Conservation (phyloP, 2,329 filamentous ascomycete genomes). For the Cordyceps cateniannulata region DNA sequence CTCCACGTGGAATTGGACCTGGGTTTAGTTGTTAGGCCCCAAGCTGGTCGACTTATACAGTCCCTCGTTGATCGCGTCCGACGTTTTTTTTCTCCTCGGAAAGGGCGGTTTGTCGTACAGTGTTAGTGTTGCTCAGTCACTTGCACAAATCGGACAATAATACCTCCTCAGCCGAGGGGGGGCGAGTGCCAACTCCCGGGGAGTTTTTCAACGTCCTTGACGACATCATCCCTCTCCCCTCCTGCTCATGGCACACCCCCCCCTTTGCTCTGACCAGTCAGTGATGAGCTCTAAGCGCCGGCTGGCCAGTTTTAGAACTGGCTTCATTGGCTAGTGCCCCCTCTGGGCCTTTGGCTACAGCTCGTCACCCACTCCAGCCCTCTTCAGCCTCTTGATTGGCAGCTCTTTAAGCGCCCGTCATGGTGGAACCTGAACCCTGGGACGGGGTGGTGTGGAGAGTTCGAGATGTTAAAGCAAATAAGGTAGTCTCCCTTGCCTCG, state of each 20-base stretch:
- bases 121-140: not conserved
- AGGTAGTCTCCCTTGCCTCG: not conserved
- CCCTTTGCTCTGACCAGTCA: not conserved
- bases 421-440: conserved; percentile 10
- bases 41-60: too few species aligned
- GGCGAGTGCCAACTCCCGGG: too few species aligned
- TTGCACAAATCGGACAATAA: not conserved
- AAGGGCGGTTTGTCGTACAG: not conserved
- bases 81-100: too few species aligned
- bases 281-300: conserved; percentile 27
- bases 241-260: not conserved
- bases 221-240: not conserved
- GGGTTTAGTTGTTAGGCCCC: too few species aligned
- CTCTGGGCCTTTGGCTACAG: not conserved
- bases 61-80: too few species aligned
- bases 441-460: conserved; percentile 1
- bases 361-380: conserved; percentile 6
- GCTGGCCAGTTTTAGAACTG: conserved; percentile 7
- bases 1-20: too few species aligned
- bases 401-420: conserved; percentile 4
- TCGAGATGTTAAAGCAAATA: too few species aligned
- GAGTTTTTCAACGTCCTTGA: not conserved
- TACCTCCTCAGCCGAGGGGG: too few species aligned
- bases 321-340: conserved; percentile 9
- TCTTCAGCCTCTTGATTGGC: conserved; percentile 5